Conservation (phyloP, 345 rosid species). For the Abelmoschus esculentus region DNA sequence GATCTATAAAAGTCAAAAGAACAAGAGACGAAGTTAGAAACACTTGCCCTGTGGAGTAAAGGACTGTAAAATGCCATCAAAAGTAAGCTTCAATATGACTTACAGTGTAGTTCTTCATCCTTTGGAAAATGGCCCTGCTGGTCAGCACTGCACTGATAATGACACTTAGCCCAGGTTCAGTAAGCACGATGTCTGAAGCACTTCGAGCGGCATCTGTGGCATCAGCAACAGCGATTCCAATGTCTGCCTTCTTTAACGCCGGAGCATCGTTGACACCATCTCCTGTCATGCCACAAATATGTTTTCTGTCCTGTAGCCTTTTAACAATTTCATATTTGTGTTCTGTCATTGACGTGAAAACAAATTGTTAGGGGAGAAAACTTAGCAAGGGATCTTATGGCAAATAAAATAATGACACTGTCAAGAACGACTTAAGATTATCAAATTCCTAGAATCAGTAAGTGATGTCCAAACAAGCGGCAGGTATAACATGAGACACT, state of each 20-base stretch:
- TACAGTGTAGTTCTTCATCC: slow-evolving; percentile 95
- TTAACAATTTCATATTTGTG: slow-evolving; percentile 86
- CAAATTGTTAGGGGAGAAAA: too few relatives aligned
- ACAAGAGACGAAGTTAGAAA: too few relatives aligned
- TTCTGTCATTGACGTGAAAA: slow-evolving; percentile 31
- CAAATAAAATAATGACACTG: not conserved
- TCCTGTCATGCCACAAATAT: slow-evolving; percentile 93
- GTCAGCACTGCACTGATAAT: slow-evolving; percentile 87
- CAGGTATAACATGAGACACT: not conserved
- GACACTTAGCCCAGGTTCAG: slow-evolving; percentile 87
- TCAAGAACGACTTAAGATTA: not conserved
- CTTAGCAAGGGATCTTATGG: not conserved
- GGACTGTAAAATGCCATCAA: too few relatives aligned
- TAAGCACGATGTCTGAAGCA: slow-evolving; percentile 91
- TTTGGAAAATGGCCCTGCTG: slow-evolving; percentile 88
- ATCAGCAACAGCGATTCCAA: slow-evolving; percentile 89
- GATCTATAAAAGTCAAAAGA: not conserved
- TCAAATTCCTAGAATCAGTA: not conserved
- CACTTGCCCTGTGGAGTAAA: too few relatives aligned
- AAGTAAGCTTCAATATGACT: slow-evolving; percentile 12
- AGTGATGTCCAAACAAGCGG: not conserved
- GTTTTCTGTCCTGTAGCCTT: slow-evolving; percentile 79
- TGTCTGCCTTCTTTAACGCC: slow-evolving; percentile 89
- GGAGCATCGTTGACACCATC: slow-evolving; percentile 92
- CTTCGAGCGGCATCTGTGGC: slow-evolving; percentile 94